Base-by-base conservation (phyloP, 352 stramenopile species). In the Phytophthora idaei region DNA sequence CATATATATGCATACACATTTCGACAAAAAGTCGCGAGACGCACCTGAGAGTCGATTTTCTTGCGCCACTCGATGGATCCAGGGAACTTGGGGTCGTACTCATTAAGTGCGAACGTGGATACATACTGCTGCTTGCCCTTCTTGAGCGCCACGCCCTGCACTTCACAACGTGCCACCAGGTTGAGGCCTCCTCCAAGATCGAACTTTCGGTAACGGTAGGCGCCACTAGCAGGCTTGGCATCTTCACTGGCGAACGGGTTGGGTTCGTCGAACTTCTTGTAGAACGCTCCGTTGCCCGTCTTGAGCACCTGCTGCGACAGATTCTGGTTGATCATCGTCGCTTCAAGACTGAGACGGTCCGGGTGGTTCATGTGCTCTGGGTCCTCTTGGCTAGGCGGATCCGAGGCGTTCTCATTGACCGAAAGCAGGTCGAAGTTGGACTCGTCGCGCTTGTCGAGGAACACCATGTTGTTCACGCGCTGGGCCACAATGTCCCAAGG, bases 321-420 rank as follows among this genome's bases (percentile, higher is more conserved):
- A 76, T 99, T 99, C 76, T 99, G 96, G 82, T 99, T 99, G 76
- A 99, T 98, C 85, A 98, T 98, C 5, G 97, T 99, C 2, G 97
- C 97, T 62, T 99, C 97, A 5, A 99, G 81, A 60, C 83, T 94
- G 11, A 99, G 85, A 27, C 97, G 88, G 78, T 99, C 94, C 14
- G 96, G 95, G 62, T 97, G 95, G 85, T 99, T 99, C 69, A 99
- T 97, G 67, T 90, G 87, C 54, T 95, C 89, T n/a, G 85, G 77
- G 56, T 97, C 89, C 28, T 97, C 86, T 49, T 82, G 74, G 15
- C 62, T 75, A 1, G 97, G 97, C 42, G 96, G 89, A 27, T 98
- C 92, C 54, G 94, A 92, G 14, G 96, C 81, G 39, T 98, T 99
- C 81, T 99, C 97, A 69, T 97, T 94, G 6, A 99, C 95, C 2